Conservation (phyloP, 768 basidiomycete genomes). For the Hygrocybe coccinea region DNA sequence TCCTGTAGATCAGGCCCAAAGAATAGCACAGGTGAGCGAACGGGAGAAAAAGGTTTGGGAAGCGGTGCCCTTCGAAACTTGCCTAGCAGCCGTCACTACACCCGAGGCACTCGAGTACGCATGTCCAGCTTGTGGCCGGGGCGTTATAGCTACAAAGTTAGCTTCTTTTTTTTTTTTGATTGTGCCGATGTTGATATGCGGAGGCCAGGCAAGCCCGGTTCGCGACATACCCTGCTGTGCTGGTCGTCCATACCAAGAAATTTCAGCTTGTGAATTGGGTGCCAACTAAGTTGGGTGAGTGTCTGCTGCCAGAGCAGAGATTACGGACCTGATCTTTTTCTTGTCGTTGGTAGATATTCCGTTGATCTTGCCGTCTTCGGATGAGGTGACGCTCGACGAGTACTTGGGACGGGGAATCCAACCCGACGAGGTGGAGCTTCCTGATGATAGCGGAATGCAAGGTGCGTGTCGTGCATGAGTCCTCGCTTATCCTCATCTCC, state of each 20-base stretch:
- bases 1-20: conserved; percentile 37
- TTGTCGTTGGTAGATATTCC: conserved; percentile 67
- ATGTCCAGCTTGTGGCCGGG: conserved; percentile 69
- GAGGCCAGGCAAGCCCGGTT: conserved; percentile 61
- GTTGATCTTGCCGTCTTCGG: conserved; percentile 57
- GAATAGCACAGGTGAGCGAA: too few relatives aligned
- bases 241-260: conserved; percentile 88
- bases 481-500: conserved; percentile 1
- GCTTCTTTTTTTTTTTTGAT: background rate
- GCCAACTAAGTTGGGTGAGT: conserved; percentile 83
- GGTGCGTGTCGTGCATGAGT: background rate
- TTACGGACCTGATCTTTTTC: background rate
- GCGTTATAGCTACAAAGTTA: conserved; percentile 71
- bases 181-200: background rate
- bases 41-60: conserved; percentile 52
- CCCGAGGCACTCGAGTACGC: conserved; percentile 71
- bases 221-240: conserved; percentile 80
- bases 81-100: conserved; percentile 55
- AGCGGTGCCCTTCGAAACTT: conserved; percentile 55
- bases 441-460: conserved; percentile 43
- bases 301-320: background rate
- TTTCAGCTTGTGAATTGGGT: conserved; percentile 97
- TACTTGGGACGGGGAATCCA: conserved; percentile 72
- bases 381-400: conserved; percentile 54
- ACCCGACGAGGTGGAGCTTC: conserved; percentile 62